Percentiles rank a stretch among this genome's conserved stretches.
phyloP scores from a whole-genome alignment of 2,329 filamentous ascomycete species.

The Phaeophleospora eucalypticola region DNA sequence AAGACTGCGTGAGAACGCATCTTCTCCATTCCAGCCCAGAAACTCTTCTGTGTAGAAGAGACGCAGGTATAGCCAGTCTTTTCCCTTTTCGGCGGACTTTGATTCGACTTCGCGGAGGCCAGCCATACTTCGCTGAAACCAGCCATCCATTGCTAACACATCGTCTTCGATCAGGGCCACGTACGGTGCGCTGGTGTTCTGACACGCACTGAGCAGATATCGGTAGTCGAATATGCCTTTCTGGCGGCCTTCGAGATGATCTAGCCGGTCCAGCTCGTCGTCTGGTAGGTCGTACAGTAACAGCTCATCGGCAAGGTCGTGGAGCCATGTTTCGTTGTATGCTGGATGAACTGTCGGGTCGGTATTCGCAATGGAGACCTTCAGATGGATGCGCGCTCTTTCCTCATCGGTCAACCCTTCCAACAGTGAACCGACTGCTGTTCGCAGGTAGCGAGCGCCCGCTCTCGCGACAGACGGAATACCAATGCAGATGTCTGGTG shows the following conservation, averaged over 20 bases:
- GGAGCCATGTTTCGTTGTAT: conserved; percentile 41
- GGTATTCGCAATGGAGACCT: conserved; percentile 44
- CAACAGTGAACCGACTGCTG: conserved; percentile 43
- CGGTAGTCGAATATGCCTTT: conserved; percentile 45
- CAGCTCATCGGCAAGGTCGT: conserved; percentile 39
- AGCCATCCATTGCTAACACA: conserved; percentile 45
- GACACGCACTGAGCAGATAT: conserved; percentile 41
- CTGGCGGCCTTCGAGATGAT: conserved; percentile 32
- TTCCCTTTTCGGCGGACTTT: not conserved
- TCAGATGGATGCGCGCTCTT: conserved; percentile 39
- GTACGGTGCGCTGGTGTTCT: conserved; percentile 37
- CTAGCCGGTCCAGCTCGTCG: conserved; percentile 34
- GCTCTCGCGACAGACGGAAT: conserved; percentile 42
- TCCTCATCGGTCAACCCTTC: conserved; percentile 41
- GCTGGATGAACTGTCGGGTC: conserved; percentile 40
- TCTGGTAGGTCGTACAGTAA: conserved; percentile 38
- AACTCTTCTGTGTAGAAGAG: conserved; percentile 47
- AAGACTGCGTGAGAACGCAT: conserved; percentile 38
- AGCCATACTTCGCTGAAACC: conserved; percentile 41
- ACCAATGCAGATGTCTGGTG: conserved; percentile 38
- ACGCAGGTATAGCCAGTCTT: conserved; percentile 40
- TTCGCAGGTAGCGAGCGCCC: conserved; percentile 38
- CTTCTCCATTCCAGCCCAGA: conserved; percentile 44
- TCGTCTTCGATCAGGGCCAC: conserved; percentile 47
- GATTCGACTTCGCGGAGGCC: conserved; percentile 28